These are phyloP conservation scores for Lactarius pseudohatsudake DNA, from an alignment of 768 basidiomycete species.

Conservation along the genomic window DNA sequence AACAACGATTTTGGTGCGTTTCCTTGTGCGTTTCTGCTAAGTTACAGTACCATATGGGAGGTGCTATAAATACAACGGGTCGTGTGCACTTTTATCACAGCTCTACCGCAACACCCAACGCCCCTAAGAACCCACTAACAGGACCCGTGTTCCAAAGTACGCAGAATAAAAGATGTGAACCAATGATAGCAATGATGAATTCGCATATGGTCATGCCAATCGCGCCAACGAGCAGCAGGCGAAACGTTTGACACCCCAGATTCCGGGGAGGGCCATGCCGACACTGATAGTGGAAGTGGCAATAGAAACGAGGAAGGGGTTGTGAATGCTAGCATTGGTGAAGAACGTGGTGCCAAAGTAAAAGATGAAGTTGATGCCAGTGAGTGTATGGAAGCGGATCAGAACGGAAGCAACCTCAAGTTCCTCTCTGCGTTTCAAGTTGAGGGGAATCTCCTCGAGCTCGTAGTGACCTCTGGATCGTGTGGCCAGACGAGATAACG, in stretches of 20 bases:
- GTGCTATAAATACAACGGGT: conserved; percentile 8
- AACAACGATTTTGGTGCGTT: background rate
- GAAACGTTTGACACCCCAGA: conserved; percentile 77
- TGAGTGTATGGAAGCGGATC: conserved; percentile 73
- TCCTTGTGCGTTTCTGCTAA: background rate
- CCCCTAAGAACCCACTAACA: background rate
- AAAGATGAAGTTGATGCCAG: conserved; percentile 78
- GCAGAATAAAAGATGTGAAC: conserved; percentile 36
- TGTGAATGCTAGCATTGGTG: conserved; percentile 43
- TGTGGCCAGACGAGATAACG: conserved; percentile 64
- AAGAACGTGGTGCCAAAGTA: conserved; percentile 49
- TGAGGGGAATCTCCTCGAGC: conserved; percentile 54
- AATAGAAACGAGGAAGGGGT: conserved; percentile 57
- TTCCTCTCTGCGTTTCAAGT: conserved; percentile 60
- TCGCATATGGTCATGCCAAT: conserved; percentile 83
- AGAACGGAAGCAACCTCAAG: conserved; percentile 64
- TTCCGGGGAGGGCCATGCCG: conserved; percentile 74
- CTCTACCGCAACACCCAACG: background rate
- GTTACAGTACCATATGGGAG: background rate
- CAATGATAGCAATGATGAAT: conserved; percentile 72
- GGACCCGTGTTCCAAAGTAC: too few species aligned
- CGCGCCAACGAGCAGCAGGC: conserved; percentile 77
- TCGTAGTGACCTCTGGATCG: conserved; percentile 56
- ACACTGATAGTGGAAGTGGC: conserved; percentile 77
- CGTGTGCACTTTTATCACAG: background rate